Percentiles rank a stretch among this genome's conserved stretches.
phyloP scores from a whole-genome alignment of 2,329 filamentous ascomycete species.

The Helotiales sp. region DNA sequence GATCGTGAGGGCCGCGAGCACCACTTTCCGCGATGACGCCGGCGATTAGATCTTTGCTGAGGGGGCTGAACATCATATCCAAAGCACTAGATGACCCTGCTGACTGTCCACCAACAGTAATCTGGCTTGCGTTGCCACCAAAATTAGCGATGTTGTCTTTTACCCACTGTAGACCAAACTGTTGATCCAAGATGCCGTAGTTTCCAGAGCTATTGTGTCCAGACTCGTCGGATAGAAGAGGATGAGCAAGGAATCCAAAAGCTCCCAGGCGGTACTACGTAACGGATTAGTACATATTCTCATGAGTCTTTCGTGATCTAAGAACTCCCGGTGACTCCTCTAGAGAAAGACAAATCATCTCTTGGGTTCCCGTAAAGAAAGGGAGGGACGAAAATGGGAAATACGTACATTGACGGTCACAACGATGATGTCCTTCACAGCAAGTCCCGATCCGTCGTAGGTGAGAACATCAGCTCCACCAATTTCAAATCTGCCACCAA shows the following conservation, averaged over 20 bases:
- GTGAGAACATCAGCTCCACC: conserved; percentile 39
- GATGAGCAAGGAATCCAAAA: conserved; percentile 49
- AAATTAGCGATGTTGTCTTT: conserved; percentile 43
- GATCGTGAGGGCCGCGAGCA: conserved; percentile 31
- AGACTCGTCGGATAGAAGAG: conserved; percentile 30
- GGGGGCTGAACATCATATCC: conserved; percentile 31
- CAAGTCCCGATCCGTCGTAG: conserved; percentile 44
- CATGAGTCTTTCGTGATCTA: too few relatives aligned
- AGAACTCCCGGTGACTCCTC: too few relatives aligned
- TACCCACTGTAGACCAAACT: conserved; percentile 50
- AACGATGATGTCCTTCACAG: conserved; percentile 42
- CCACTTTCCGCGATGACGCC: conserved; percentile 32
- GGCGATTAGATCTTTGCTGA: conserved; percentile 29
- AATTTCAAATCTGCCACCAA: conserved; percentile 40
- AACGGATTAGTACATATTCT: too few relatives aligned
- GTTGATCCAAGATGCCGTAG: conserved; percentile 48
- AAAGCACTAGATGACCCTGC: conserved; percentile 44
- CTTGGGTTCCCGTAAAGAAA: too few relatives aligned
- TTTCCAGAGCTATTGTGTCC: conserved; percentile 37
- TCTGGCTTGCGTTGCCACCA: conserved; percentile 44
- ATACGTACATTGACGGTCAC: too few relatives aligned
- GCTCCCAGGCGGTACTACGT: conserved; percentile 49
- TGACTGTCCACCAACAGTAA: conserved; percentile 45
- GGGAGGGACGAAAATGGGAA: too few relatives aligned
- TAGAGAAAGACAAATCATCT: too few relatives aligned